Conservation (phyloP, 129 eudicot species). For the Helianthus tuberosus region DNA sequence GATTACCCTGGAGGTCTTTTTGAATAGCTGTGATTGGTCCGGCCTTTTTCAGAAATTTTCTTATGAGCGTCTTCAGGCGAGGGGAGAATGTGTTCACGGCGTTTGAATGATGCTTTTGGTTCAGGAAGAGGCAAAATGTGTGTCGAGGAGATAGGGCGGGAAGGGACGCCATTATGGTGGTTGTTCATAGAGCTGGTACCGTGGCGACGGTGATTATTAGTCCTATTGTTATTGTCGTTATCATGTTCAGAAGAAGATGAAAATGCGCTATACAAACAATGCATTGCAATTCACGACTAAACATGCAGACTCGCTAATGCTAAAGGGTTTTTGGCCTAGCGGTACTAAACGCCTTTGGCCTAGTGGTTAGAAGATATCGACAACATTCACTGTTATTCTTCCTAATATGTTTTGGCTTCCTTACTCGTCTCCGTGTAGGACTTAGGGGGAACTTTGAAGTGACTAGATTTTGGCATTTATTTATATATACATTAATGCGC, state of each 20-base stretch:
- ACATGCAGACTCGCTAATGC: not conserved
- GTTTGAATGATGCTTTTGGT: constrained; percentile 23
- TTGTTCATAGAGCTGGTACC: not conserved
- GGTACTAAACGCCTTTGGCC: too few species aligned
- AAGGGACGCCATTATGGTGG: not conserved
- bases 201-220: not conserved
- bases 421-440: too few species aligned
- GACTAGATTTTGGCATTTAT: too few species aligned
- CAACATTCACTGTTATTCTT: too few species aligned
- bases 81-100: constrained; percentile 37
- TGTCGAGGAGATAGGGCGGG: too few species aligned
- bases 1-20: not conserved
- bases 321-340: too few species aligned
- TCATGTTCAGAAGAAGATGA: not conserved
- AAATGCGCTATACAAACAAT: constrained; percentile 46
- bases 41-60: not conserved
- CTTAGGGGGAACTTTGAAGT: too few species aligned
- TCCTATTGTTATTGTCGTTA: not conserved
- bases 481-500: too few species aligned
- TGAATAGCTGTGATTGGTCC: not conserved
- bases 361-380: too few species aligned
- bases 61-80: constrained; percentile 34
- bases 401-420: too few species aligned
- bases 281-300: constrained; percentile 30
- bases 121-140: constrained; percentile 71